A percentile compares a stretch with the other conserved stretches of the same genome.
These are phyloP conservation scores for Lodderomyces theae DNA, from an alignment of 1,139 yeast species.

Conservation along the genomic window DNA sequence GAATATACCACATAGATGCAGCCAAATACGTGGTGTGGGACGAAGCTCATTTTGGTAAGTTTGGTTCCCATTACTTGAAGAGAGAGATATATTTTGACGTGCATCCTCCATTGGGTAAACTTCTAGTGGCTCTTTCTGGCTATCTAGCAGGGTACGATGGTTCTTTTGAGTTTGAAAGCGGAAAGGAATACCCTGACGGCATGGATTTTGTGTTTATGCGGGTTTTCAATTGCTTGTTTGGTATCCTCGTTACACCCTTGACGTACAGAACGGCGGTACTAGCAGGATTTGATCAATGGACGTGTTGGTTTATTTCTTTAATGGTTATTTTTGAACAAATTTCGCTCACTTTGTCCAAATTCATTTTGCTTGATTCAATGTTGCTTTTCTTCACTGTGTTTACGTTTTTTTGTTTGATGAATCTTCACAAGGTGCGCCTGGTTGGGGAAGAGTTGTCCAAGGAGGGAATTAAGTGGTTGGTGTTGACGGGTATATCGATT, in stretches of 20 bases:
- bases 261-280: constrained; percentile 59
- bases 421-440: constrained; percentile 41
- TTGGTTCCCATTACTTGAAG: constrained; percentile 60
- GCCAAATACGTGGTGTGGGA: constrained; percentile 86
- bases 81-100: constrained; percentile 74
- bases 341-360: constrained; percentile 64
- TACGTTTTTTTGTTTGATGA: constrained; percentile 55
- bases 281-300: constrained; percentile 43
- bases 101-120: constrained; percentile 76
- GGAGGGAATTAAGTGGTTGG: constrained; percentile 55
- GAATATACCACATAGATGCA: constrained; percentile 65
- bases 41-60: constrained; percentile 84
- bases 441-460: constrained; percentile 36
- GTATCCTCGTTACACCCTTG: constrained; percentile 61
- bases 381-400: constrained; percentile 66
- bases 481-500: constrained; percentile 71
- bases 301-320: constrained; percentile 53
- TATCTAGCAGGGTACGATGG: constrained; percentile 69
- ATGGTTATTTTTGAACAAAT: constrained; percentile 67
- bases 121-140: constrained; percentile 66
- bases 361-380: constrained; percentile 72
- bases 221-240: constrained; percentile 61
- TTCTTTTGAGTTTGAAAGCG: constrained; percentile 63
- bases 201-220: constrained; percentile 61
- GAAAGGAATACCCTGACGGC: constrained; percentile 51